phyloP scores from a whole-genome alignment of 129 eudicot genomes.

The Deinandra increscens region DNA sequence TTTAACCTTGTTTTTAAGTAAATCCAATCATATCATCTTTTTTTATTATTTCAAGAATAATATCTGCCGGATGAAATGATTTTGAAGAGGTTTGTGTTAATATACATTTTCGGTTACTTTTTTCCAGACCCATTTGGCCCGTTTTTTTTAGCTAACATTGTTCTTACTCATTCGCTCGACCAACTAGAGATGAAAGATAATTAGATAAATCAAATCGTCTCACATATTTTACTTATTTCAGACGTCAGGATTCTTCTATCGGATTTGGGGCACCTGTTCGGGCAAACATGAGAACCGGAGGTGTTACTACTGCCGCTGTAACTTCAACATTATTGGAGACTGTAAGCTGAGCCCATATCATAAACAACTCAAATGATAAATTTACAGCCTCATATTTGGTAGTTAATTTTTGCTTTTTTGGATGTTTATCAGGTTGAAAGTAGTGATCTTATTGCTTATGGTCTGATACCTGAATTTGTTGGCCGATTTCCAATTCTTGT shows the following conservation, averaged over 20 bases:
- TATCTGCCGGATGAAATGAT: neutral
- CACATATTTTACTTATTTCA: slow-evolving; percentile 17
- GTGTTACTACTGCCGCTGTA: slow-evolving; percentile 55
- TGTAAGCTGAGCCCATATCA: slow-evolving; percentile 35
- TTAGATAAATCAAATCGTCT: too few species aligned
- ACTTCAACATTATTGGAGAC: slow-evolving; percentile 70
- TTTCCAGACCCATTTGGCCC: neutral
- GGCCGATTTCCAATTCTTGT: slow-evolving; percentile 85
- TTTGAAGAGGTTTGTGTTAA: neutral
- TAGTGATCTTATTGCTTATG: slow-evolving; percentile 75
- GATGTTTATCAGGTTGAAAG: slow-evolving; percentile 68
- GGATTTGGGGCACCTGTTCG: slow-evolving; percentile 91
- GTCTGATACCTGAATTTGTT: slow-evolving; percentile 82
- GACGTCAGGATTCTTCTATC: slow-evolving; percentile 80
- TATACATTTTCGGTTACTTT: too few species aligned
- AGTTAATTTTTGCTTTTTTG: neutral
- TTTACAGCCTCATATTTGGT: neutral
- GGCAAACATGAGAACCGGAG: slow-evolving; percentile 74
- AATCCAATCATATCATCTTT: neutral
- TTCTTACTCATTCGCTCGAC: neutral
- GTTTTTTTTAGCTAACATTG: neutral
- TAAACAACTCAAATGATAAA: neutral
- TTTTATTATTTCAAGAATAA: neutral
- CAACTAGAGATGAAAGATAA: too few species aligned
- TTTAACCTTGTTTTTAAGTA: too few species aligned